Conservation (phyloP, 208 protist species). For the Acanthamoeba quina region DNA sequence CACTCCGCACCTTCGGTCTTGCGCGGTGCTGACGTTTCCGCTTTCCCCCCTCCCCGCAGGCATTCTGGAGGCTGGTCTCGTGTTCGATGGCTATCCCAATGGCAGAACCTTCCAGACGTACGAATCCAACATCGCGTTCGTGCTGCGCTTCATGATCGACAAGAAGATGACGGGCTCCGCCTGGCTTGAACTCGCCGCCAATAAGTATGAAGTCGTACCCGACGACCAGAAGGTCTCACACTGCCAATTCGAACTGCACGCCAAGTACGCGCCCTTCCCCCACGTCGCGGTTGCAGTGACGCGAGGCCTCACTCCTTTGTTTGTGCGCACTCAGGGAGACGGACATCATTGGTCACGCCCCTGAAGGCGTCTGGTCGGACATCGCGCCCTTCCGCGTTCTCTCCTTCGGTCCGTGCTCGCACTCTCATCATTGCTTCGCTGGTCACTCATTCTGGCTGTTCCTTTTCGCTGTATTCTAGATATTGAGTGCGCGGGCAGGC, state of each 20-base stretch:
- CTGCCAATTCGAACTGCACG: conserved; percentile 94
- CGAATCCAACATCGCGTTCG: conserved; percentile 99
- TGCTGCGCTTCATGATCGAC: conserved; percentile 99
- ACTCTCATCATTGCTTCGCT: background rate
- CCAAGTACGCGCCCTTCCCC: conserved; percentile 82
- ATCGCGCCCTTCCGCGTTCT: conserved; percentile 99
- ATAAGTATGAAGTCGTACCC: conserved; percentile 87
- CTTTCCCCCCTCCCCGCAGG: background rate
- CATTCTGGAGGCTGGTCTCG: conserved; percentile 72
- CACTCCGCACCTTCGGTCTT: conserved; percentile 2
- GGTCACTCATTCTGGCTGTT: background rate
- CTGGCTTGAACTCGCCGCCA: conserved; percentile 94
- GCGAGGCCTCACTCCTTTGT: background rate
- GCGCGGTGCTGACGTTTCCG: background rate
- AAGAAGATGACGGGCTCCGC: conserved; percentile 95
- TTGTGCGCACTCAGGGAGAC: background rate
- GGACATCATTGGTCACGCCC: conserved; percentile 62
- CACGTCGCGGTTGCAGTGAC: conserved; percentile 23
- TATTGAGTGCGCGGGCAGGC: conserved; percentile 98
- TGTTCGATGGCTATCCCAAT: conserved; percentile 70
- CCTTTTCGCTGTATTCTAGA: conserved; percentile 88
- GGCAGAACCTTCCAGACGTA: conserved; percentile 94
- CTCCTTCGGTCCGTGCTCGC: conserved; percentile 93
- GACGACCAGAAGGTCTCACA: background rate
- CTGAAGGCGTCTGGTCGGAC: conserved; percentile 93